phyloP scores from a whole-genome alignment of 2,329 filamentous ascomycete species.

The Trichophyton rubrum region DNA sequence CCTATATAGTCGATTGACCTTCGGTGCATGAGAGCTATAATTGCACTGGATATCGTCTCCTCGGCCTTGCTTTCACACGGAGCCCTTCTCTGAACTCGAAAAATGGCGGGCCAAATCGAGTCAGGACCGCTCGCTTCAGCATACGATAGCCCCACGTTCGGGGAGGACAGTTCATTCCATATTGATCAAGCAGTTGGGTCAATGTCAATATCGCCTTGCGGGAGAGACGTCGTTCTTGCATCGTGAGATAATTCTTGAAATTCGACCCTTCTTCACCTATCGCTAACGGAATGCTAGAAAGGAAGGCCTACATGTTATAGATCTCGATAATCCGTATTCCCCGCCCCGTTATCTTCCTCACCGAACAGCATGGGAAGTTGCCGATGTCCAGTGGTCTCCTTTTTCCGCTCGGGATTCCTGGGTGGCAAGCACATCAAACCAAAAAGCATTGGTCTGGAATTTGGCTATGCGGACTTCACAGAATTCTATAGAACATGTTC shows the following conservation, averaged over 20 bases:
- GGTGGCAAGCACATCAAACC: conserved; percentile 89
- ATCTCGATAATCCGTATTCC: conserved; percentile 79
- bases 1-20: background rate
- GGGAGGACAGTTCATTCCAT: conserved; percentile 69
- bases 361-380: conserved; percentile 84
- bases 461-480: conserved; percentile 57
- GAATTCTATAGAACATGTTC: conserved; percentile 75
- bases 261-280: background rate
- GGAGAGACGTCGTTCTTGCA: conserved; percentile 78
- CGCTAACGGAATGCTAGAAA: conserved; percentile 38
- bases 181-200: conserved; percentile 72
- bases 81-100: background rate
- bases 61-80: background rate
- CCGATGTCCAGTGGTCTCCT: conserved; percentile 93
- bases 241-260: conserved; percentile 39
- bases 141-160: conserved; percentile 78
- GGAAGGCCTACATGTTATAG: conserved; percentile 80
- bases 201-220: conserved; percentile 83
- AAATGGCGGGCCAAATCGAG: background rate
- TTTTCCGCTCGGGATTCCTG: conserved; percentile 82
- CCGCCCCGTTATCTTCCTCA: conserved; percentile 75
- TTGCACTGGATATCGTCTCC: background rate
- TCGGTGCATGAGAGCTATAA: background rate
- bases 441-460: conserved; percentile 91
- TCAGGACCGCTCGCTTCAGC: conserved; percentile 35